A percentile compares a stretch with the other conserved stretches of the same genome.
Evolutionary conservation across 75 land plant genomes (phyloP).

Genomic region (Cryptomeria japonica): DNA sequence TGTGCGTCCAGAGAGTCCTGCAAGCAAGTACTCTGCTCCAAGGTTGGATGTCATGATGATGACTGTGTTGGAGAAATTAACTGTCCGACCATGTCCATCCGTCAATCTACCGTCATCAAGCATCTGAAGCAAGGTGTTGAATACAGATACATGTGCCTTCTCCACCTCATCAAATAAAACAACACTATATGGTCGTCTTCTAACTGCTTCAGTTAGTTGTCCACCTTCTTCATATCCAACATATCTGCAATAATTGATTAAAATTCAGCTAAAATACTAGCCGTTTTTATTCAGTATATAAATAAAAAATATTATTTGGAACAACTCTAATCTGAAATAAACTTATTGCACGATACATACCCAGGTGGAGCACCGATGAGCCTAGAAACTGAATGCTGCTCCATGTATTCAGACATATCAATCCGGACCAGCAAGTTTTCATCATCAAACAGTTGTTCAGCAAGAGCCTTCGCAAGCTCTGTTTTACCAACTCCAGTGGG

Average conservation of each 20-base stretch:
- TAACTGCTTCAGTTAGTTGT: slow-evolving; percentile 93
- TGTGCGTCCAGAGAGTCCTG: slow-evolving; percentile 65
- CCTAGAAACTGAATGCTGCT: slow-evolving; percentile 86
- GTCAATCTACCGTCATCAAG: slow-evolving; percentile 97
- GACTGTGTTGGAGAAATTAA: slow-evolving; percentile 84
- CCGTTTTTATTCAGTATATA: neutral
- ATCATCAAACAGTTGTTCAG: slow-evolving; percentile 82
- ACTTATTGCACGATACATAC: slow-evolving; percentile 29
- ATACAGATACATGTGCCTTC: slow-evolving; percentile 85
- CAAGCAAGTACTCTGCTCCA: slow-evolving; percentile 89
- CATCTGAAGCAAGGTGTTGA: slow-evolving; percentile 90
- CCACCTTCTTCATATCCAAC: slow-evolving; percentile 98
- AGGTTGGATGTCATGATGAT: slow-evolving; percentile 96
- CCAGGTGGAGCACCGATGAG: slow-evolving; percentile 94
- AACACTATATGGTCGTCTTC: slow-evolving; percentile 95
- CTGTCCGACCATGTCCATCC: slow-evolving; percentile 97
- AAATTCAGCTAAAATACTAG: neutral
- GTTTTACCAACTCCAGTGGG: slow-evolving; percentile 99
- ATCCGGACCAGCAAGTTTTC: slow-evolving; percentile 76
- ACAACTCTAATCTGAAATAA: neutral
- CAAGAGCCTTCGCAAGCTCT: slow-evolving; percentile 96
- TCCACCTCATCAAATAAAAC: slow-evolving; percentile 95
- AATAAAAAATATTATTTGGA: neutral
- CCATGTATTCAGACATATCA: slow-evolving; percentile 98
- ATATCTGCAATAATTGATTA: slow-evolving; percentile 46